Evolutionary conservation across 139 green algal genomes (phyloP).

Genomic region (Auxenochlorella pyrenoidosa): DNA sequence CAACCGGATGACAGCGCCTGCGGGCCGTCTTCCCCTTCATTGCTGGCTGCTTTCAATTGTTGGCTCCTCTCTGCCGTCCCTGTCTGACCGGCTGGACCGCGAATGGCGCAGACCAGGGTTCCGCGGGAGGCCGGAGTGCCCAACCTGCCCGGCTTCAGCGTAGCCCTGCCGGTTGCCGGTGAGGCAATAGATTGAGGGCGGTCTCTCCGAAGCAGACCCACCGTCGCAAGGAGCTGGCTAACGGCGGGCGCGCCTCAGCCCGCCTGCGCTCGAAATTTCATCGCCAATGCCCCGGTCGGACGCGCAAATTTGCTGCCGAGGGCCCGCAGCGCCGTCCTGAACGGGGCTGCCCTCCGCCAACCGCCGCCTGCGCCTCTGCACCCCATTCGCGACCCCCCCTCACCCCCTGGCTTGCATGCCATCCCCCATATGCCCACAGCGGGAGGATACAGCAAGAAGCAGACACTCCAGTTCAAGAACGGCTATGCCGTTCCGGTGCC

Average conservation of each 20-base stretch:
- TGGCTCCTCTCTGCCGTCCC: too few relatives aligned
- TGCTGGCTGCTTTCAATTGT: too few relatives aligned
- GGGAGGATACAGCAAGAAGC: slow-evolving; percentile 62
- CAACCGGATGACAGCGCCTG: too few relatives aligned
- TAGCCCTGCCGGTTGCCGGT: slow-evolving; percentile 77
- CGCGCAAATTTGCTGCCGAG: not conserved
- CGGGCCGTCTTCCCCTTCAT: too few relatives aligned
- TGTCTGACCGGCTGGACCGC: too few relatives aligned
- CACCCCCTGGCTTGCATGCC: not conserved
- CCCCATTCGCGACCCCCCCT: not conserved
- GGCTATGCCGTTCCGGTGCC: slow-evolving; percentile 70
- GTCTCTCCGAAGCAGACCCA: too few relatives aligned
- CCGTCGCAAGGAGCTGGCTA: too few relatives aligned
- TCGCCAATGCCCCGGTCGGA: not conserved
- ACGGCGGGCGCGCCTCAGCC: too few relatives aligned
- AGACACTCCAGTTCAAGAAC: slow-evolving; percentile 79
- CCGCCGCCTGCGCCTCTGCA: not conserved
- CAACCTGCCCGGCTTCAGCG: slow-evolving; percentile 82
- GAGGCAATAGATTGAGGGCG: not conserved
- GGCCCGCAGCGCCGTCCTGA: too few relatives aligned
- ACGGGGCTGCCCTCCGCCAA: not conserved
- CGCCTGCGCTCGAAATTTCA: not conserved
- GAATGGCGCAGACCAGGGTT: too few relatives aligned
- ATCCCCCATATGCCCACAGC: slow-evolving; percentile 37
- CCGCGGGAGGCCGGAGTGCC: slow-evolving; percentile 30